A percentile compares a stretch with the other conserved stretches of the same genome.
These are phyloP conservation scores for Luvunga scandens DNA, from an alignment of 345 rosid species.

Conservation along the genomic window DNA sequence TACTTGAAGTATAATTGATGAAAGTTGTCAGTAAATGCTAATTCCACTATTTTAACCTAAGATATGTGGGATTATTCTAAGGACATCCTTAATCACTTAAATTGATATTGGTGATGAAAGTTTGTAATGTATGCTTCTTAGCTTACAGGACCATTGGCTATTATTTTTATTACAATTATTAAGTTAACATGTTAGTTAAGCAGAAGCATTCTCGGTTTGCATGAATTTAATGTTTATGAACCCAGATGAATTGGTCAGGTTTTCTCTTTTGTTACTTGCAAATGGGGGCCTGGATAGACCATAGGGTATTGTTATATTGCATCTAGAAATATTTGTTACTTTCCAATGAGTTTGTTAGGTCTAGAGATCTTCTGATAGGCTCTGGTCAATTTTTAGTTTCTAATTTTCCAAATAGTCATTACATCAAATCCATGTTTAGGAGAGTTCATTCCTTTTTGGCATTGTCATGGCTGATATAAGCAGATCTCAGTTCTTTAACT, in stretches of 20 bases:
- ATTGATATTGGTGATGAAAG: not conserved
- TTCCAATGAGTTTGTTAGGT: not conserved
- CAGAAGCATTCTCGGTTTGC: not conserved
- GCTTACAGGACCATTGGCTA: not conserved
- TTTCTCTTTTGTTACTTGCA: not conserved
- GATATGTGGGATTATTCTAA: not conserved
- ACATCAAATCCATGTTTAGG: not conserved
- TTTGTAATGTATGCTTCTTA: not conserved
- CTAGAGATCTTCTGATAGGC: not conserved
- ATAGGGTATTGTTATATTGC: not conserved
- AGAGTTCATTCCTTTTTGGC: not conserved
- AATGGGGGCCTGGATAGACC: not conserved
- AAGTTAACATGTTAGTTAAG: not conserved
- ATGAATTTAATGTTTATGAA: not conserved
- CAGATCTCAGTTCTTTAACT: not conserved
- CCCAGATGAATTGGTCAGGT: not conserved
- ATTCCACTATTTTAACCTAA: not conserved
- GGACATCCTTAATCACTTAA: not conserved
- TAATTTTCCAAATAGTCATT: not conserved
- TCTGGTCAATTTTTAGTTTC: not conserved
- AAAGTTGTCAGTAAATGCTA: not conserved
- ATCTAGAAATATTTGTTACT: not conserved
- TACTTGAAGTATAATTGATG: not conserved
- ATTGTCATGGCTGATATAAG: not conserved
- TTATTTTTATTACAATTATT: not conserved